Base-by-base conservation (phyloP, 768 basidiomycete genomes). In the Clitopilus hobsonii region DNA sequence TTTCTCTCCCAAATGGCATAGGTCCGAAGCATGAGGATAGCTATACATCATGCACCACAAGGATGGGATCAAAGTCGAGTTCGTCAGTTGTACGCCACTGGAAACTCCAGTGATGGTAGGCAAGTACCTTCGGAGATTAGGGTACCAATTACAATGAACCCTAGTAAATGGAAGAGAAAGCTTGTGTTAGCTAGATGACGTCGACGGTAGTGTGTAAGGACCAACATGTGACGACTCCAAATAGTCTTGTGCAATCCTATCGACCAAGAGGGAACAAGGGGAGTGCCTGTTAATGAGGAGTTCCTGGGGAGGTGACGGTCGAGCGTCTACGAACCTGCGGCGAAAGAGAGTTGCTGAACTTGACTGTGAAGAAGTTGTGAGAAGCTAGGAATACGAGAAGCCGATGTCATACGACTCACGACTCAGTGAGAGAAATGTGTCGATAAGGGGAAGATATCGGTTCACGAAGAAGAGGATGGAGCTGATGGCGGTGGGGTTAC, bases 1-100 rank as follows among this genome's bases (percentile, higher is more conserved):
- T 64, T 68, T n/a, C 74, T 62, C 56, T 72, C 72, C 74, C 73
- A 78, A 20, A 78, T 68, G 3, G 76, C 77, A 52, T 76, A 75
- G 7, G 76, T 77, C 3, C 76, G 74, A 3, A 78, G 56, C 61
- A 74, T 68, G 11, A 78, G 65, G 25, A 77, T 73, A 3, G 62
- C 72, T 77, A 52, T 5, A 26, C 1, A 25, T n/a, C 16, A 22
- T 29, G 25, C 29, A 30, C 29, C 29, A 6, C 8, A 11, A 10
- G 32, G n/a, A n/a, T 36, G 13, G n/a, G 32, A 11, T n/a, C n/a
- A n/a, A n/a, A n/a, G n/a, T n/a, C n/a, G n/a, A n/a, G n/a, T n/a
- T n/a, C n/a, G n/a, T n/a, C n/a, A n/a, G n/a, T 25, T n/a, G 18
- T 20, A 30, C 6, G n/a, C 30, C 30, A 16, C 7, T 7, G 30